Conservation (phyloP, 2,329 filamentous ascomycete genomes). For the Colletotrichum musae region DNA sequence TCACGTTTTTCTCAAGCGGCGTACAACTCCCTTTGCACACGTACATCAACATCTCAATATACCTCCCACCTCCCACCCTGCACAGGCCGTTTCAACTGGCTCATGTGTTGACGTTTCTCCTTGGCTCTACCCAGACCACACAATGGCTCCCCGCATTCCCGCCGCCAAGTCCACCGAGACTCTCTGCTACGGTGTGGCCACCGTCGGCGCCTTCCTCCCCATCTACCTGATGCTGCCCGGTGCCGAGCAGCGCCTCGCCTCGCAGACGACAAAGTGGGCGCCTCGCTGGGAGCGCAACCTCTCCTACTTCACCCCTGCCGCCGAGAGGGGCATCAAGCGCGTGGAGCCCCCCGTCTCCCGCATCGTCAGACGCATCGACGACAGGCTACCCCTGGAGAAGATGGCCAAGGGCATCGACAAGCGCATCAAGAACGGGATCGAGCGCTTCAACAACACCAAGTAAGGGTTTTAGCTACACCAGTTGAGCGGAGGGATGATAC, state of each 20-base stretch:
- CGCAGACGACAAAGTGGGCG: constrained; percentile 71
- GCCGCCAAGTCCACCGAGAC: constrained; percentile 63
- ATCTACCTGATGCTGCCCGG: constrained; percentile 72
- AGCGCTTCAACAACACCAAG: constrained; percentile 46
- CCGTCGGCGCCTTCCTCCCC: constrained; percentile 67
- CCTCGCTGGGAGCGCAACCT: constrained; percentile 73
- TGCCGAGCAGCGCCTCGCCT: constrained; percentile 67
- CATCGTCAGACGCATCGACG: constrained; percentile 61
- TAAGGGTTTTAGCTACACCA: background rate
- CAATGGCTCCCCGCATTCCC: constrained; percentile 62
- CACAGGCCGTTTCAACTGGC: too few species aligned
- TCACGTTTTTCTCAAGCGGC: too few species aligned
- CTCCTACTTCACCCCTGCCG: constrained; percentile 65
- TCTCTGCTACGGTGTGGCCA: constrained; percentile 67
- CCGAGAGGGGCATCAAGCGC: constrained; percentile 65
- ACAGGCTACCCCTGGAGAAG: constrained; percentile 64
- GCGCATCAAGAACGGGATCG: constrained; percentile 63
- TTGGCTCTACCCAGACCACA: constrained; percentile 43
- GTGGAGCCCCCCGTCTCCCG: constrained; percentile 63
- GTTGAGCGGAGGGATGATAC: background rate
- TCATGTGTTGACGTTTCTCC: too few species aligned
- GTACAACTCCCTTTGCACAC: too few species aligned
- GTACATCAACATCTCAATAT: too few species aligned
- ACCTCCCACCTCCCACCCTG: too few species aligned
- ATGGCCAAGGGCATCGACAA: constrained; percentile 64